These are phyloP conservation scores for Neurospora tetraspora DNA, from an alignment of 495 filamentous ascomycete genomes.

Conservation along the genomic window DNA sequence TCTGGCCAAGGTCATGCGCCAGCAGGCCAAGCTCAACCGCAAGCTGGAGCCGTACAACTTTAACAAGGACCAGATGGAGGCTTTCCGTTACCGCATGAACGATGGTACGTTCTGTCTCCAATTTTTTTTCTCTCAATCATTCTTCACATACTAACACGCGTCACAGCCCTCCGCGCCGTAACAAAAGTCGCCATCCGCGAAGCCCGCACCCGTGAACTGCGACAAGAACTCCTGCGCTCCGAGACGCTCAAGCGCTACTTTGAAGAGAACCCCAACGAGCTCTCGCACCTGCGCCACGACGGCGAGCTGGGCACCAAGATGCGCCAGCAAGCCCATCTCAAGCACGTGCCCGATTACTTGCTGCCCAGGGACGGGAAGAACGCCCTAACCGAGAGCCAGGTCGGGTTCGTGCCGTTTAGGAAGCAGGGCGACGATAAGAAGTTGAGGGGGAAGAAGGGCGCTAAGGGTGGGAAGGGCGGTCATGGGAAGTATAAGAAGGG, in stretches of 20 bases:
- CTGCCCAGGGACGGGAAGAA: constrained; percentile 70
- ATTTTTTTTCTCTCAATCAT: too few species aligned
- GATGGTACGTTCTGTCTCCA: constrained; percentile 45
- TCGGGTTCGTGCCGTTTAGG: constrained; percentile 66
- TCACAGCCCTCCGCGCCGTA: constrained; percentile 51
- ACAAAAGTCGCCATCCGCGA: constrained; percentile 79
- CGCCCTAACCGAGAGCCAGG: constrained; percentile 47
- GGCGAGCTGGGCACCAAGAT: constrained; percentile 64
- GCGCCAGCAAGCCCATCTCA: constrained; percentile 77
- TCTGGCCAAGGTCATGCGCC: constrained; percentile 58
- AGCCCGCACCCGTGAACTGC: constrained; percentile 76
- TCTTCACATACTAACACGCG: not conserved
- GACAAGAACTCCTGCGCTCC: constrained; percentile 79
- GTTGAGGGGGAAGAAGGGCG: constrained; percentile 57
- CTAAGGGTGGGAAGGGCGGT: constrained; percentile 45
- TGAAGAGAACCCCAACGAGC: constrained; percentile 88
- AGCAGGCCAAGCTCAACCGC: constrained; percentile 62
- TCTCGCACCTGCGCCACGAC: constrained; percentile 83
- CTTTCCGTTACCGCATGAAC: constrained; percentile 88
- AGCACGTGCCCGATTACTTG: constrained; percentile 91
- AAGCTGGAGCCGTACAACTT: constrained; percentile 84
- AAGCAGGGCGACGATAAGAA: constrained; percentile 41
- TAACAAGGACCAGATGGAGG: constrained; percentile 86
- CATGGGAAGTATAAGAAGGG: constrained; percentile 31
- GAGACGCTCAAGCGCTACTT: constrained; percentile 93